Base-by-base conservation (phyloP, 148 eudicot species). In the Rheum nobile region DNA sequence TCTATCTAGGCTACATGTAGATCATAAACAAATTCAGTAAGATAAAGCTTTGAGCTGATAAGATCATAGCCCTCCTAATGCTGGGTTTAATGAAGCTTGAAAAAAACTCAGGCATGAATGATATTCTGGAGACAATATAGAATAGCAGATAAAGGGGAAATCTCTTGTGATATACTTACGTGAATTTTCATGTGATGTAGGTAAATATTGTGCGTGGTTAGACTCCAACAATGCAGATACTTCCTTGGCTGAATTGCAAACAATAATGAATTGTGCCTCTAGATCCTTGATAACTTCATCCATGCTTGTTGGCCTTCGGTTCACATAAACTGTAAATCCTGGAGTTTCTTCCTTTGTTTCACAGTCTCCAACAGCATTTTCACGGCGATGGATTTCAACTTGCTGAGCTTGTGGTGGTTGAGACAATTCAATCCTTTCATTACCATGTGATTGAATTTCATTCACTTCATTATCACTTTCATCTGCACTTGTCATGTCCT, bases 281-380 rank as follows among this genome's bases (percentile, higher is more conserved):
- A 94, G 89, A 80, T 91, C 98, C 87, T 87, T 94, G 31, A 91
- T 83, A 79, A 94, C 97, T 78, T 94, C 97, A 34, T 86, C 84
- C 96, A 95, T 91, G 86, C 93, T 91, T 26, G 96, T 91, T 61
- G 97, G 96, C 87, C 96, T 91, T 80, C 77, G 83, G 77, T 91
- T 88, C 54, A 91, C 91, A 81, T 91, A 91, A 74, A 88, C 97
- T 28, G 98, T 91, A 72, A 85, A 95, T 21, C 98, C 98, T 22
- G 93, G 97, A n/a, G 93, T 83, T 79, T 82, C 85, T 70, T 83
- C 89, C 72, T 84, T 88, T 7, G 81, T 74, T 74, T 85, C 89
- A 80, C 75, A 74, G 76, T 87, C 85, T 70, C 77, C 86, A 74
- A 86, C 85, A 32, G 79, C 77, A 22, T 80, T 90, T 75, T 79